Evolutionary conservation across 805 yeast species (phyloP).

Genomic region (Grigorovia yakushimaensis): DNA sequence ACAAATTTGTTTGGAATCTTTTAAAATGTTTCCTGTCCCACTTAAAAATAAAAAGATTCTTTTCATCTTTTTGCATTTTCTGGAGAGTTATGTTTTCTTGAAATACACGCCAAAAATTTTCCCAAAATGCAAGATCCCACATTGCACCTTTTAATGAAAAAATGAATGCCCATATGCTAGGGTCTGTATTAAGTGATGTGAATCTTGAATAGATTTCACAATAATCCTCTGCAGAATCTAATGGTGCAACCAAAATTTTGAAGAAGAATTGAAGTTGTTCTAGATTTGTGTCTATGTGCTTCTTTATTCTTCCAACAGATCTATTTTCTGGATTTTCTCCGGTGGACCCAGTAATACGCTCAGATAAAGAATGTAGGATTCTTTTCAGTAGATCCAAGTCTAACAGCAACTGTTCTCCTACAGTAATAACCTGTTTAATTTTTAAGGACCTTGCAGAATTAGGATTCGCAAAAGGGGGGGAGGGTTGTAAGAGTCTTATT

Average conservation of each 20-base stretch:
- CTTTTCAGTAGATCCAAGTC: constrained; percentile 61
- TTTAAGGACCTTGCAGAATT: constrained; percentile 13
- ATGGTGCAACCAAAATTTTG: constrained; percentile 22
- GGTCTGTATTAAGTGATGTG: constrained; percentile 16
- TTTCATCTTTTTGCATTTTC: constrained; percentile 1
- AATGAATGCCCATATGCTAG: constrained; percentile 25
- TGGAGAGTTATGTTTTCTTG: constrained; percentile 3
- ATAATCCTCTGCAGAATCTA: constrained; percentile 39
- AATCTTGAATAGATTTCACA: constrained; percentile 27
- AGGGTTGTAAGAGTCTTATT: constrained; percentile 49
- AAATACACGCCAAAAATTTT: constrained; percentile 18
- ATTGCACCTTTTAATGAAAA: constrained; percentile 22
- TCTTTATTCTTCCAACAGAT: constrained; percentile 19
- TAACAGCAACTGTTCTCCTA: constrained; percentile 70
- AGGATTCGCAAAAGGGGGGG: constrained; percentile 41
- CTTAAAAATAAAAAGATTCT: constrained; percentile 12
- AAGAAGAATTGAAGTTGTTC: constrained; percentile 14
- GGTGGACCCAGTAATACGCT: constrained; percentile 12
- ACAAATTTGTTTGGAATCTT: constrained; percentile 13
- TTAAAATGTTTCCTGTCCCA: constrained; percentile 13
- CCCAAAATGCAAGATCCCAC: constrained; percentile 28
- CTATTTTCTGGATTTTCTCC: constrained; percentile 9
- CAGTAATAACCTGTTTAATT: constrained; percentile 23
- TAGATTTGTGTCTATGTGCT: constrained; percentile 19
- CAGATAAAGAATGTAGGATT: constrained; percentile 30